These are phyloP conservation scores for Candida sp. DNA, from an alignment of 1,139 yeast genomes.

Conservation along the genomic window DNA sequence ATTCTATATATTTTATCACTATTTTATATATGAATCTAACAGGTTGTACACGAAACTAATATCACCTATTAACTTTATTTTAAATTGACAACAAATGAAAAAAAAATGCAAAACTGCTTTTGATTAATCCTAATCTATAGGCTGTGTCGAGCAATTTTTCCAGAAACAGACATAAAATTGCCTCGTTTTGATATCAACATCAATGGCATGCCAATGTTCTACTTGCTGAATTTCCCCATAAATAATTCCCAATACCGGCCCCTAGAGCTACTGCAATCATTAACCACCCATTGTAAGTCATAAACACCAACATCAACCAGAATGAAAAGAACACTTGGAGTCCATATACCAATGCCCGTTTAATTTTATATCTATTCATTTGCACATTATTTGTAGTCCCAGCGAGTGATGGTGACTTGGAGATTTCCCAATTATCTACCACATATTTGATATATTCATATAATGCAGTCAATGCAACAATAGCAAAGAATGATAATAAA, in stretches of 20 bases:
- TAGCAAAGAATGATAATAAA: slow-evolving; percentile 46
- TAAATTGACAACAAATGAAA: too few species aligned
- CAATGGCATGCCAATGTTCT: slow-evolving; percentile 52
- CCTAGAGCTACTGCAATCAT: slow-evolving; percentile 73
- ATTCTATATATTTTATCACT: too few species aligned
- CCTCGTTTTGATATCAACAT: too few species aligned
- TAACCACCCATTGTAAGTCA: slow-evolving; percentile 85
- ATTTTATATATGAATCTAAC: too few species aligned
- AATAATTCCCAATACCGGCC: slow-evolving; percentile 60
- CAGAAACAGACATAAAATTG: too few species aligned
- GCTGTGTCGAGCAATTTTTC: too few species aligned
- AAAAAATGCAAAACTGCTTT: too few species aligned
- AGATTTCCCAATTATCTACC: slow-evolving; percentile 28
- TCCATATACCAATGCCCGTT: slow-evolving; percentile 54
- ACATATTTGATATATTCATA: slow-evolving; percentile 56
- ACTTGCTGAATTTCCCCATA: slow-evolving; percentile 47
- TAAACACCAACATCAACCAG: slow-evolving; percentile 73
- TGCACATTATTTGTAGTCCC: slow-evolving; percentile 13
- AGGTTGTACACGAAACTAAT: too few species aligned
- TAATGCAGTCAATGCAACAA: slow-evolving; percentile 49
- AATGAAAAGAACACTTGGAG: slow-evolving; percentile 76
- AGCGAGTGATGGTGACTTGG: slow-evolving; percentile 11
- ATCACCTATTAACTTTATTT: too few species aligned
- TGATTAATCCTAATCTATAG: too few species aligned
- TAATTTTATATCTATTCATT: slow-evolving; percentile 19